Evolutionary conservation across 768 basidiomycete species (phyloP), one percentile per base, ranked within the genome.

Genomic region (Cystobasidium ongulense): DNA sequence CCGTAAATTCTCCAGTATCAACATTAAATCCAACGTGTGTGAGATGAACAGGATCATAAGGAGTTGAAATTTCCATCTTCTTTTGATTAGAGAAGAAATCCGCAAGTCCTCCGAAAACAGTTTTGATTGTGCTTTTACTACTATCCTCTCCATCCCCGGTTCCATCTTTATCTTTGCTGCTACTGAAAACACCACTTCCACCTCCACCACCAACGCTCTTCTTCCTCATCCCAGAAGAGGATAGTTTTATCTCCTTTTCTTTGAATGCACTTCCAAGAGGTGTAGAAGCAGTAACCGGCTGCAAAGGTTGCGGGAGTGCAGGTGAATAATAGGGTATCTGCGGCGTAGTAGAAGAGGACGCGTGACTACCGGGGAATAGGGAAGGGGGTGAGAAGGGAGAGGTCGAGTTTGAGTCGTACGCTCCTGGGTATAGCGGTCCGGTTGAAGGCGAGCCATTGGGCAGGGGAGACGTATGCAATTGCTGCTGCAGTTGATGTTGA

Each of bases 21-120:
- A 91, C 91, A 82, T 99, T 97, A 87, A 97, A 98, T 74, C 95
- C 95, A 80, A 99, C 96, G 80, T 99, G 96, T 1, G 96, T 98
- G 79, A 99, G 89, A 83, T 98, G 95, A 43, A 98, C 95, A 36
- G 96, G 96, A 82, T 99, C 96, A 81, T 95, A 98, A 0, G 96
- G 96, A 0, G 93, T 94, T 80, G 91, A 92, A 84, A 99, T 98
- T 82, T 95, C 92, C 25, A 81, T 79, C 63, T 80, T 78, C 77
- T 81, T 81, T 66, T 78, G 80, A 25, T 72, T 57, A 8, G 76
- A 76, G 15, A 79, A 76, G 0, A 78, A 74, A 64, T 79, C 78
- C 18, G 74, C 76, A 15, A 72, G 18, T 38, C 70, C 57, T 25
- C 57, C 59, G 36, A 72, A 63, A 11, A 72, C 36, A 23, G 70